phyloP scores from a whole-genome alignment of 805 yeast genomes.

The Brettanomyces nanus region DNA sequence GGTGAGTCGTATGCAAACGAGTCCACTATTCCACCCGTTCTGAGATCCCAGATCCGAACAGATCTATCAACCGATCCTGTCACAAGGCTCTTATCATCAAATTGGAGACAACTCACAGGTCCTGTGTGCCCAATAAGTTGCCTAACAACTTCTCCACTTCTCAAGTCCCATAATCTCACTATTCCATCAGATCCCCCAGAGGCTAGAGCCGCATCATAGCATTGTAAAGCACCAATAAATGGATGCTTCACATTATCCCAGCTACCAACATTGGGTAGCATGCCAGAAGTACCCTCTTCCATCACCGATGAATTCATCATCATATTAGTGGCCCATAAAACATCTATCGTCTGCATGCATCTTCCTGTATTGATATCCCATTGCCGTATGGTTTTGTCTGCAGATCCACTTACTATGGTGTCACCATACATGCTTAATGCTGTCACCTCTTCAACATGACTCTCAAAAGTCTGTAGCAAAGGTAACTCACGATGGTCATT shows the following conservation, averaged over 20 bases:
- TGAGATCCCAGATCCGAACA: conserved; percentile 63
- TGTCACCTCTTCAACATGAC: conserved; percentile 61
- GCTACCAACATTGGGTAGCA: neutral
- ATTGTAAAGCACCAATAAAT: conserved; percentile 60
- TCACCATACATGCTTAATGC: conserved; percentile 47
- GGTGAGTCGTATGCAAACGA: conserved; percentile 55
- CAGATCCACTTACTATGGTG: conserved; percentile 60
- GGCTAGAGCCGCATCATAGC: conserved; percentile 69
- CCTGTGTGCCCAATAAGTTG: conserved; percentile 61
- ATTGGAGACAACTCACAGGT: conserved; percentile 58
- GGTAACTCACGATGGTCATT: conserved; percentile 21
- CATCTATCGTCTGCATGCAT: conserved; percentile 64
- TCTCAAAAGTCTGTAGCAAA: conserved; percentile 43
- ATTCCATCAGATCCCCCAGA: conserved; percentile 73
- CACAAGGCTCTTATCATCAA: conserved; percentile 55
- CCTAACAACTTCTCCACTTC: conserved; percentile 59
- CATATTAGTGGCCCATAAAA: conserved; percentile 47
- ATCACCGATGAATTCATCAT: conserved; percentile 11
- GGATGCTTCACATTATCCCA: conserved; percentile 21
- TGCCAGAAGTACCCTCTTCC: conserved; percentile 2
- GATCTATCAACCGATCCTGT: conserved; percentile 60
- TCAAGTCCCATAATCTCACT: conserved; percentile 68
- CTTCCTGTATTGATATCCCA: conserved; percentile 66
- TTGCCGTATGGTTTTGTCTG: conserved; percentile 63
- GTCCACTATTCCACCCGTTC: conserved; percentile 56